Evolutionary conservation across 2,329 filamentous ascomycete genomes (phyloP).

Genomic region (Metarhizium humberi): DNA sequence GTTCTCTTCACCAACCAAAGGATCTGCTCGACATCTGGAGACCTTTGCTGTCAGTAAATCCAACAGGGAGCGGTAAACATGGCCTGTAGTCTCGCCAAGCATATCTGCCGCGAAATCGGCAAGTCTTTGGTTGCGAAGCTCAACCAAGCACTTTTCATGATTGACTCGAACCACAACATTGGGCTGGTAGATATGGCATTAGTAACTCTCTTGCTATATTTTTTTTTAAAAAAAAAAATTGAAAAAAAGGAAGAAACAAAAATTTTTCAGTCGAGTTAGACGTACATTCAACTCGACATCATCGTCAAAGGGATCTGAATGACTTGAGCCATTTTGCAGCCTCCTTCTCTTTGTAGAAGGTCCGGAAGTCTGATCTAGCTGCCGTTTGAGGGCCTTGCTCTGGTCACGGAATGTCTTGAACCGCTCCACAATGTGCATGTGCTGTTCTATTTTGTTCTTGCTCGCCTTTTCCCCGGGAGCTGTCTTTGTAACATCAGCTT

Average conservation of each 20-base stretch:
- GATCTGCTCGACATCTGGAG: conserved; percentile 55
- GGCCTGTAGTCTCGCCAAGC: conserved; percentile 64
- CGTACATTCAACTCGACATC: conserved; percentile 45
- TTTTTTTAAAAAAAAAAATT: too few species aligned
- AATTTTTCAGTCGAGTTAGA: neutral
- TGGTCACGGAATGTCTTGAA: conserved; percentile 46
- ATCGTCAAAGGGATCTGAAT: conserved; percentile 23
- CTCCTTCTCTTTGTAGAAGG: conserved; percentile 42
- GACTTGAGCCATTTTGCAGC: conserved; percentile 36
- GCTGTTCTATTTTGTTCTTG: conserved; percentile 58
- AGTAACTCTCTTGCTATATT: neutral
- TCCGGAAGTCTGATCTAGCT: conserved; percentile 33
- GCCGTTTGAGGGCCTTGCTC: conserved; percentile 40
- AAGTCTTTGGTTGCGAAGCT: conserved; percentile 70
- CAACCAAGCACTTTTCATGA: conserved; percentile 73
- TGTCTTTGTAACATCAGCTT: conserved; percentile 49
- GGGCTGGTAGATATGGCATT: conserved; percentile 36
- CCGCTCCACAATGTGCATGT: conserved; percentile 43
- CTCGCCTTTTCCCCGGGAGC: conserved; percentile 31
- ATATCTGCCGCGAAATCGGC: conserved; percentile 61
- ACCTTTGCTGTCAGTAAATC: conserved; percentile 60
- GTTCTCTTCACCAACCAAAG: conserved; percentile 25
- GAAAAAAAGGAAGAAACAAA: neutral
- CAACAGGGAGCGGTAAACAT: conserved; percentile 69
- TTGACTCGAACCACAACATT: conserved; percentile 72